Conservation (phyloP, 2,329 filamentous ascomycete genomes). For the Trichoderma sp. region DNA sequence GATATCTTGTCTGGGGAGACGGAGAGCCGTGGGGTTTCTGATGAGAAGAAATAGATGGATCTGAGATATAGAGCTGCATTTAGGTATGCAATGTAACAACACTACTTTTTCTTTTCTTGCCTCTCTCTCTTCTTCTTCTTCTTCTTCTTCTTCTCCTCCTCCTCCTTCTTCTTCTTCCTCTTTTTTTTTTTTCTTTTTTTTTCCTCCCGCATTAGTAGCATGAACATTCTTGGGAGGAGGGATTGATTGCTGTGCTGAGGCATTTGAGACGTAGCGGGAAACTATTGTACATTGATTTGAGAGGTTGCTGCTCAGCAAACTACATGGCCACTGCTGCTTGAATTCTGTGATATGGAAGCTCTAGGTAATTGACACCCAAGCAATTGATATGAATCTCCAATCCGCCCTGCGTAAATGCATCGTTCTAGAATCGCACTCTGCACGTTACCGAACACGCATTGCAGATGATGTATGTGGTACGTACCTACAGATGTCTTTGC, state of each 20-base stretch:
- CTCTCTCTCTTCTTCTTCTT: no score
- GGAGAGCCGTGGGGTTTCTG: neutral
- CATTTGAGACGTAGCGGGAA: neutral
- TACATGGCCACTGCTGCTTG: neutral
- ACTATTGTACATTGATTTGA: neutral
- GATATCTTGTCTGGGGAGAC: constrained; percentile 18
- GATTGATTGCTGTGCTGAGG: neutral
- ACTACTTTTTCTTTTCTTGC: neutral
- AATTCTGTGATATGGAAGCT: neutral
- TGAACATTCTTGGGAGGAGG: neutral
- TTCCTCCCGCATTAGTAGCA: no score
- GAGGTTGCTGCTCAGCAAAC: neutral
- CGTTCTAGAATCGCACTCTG: neutral
- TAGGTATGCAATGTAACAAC: constrained; percentile 8
- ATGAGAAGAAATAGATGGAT: neutral
- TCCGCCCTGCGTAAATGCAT: neutral
- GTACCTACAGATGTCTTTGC: neutral
- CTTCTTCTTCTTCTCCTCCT: no score
- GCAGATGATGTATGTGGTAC: neutral
- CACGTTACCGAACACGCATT: neutral
- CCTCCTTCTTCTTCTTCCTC: no score
- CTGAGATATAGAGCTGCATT: neutral
- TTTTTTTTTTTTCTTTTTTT: no score
- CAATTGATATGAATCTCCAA: neutral
- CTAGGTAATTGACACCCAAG: neutral